Base-by-base conservation (phyloP, 2,329 filamentous ascomycete genomes). In the Tolypocladium endophyticum region DNA sequence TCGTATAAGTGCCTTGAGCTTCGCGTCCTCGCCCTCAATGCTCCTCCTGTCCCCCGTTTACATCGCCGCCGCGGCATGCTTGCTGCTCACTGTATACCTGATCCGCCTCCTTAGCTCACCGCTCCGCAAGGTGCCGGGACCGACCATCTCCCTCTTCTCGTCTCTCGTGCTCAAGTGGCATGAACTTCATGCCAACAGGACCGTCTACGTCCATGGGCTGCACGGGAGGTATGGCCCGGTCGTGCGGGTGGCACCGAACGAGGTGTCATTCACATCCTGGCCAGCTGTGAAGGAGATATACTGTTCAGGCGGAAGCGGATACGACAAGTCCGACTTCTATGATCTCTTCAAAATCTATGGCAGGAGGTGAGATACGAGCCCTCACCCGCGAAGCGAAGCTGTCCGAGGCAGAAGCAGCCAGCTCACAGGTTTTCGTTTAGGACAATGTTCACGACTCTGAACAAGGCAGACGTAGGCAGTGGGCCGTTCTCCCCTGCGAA, bases 241-340 rank as follows among this genome's bases (percentile, higher is more conserved):
- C 0, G 81, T 87, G 23, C 78, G 84, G 5, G 67, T 87, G 36
- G 78, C 77, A 0, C 84, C 84, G 0, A 78, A 79, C 61, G 84
- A 87, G 70, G 79, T 84, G 4, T 81, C 81, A 0, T 86, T 87
- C 62, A 78, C 81, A 0, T 84, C 81, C 2, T 70, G 75, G 11
- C 73, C 77, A 11, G 84, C 81, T 0, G 71, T 86, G 58, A 86
- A 83, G 67, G 81, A 86, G 71, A 87, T 87, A 54, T 88, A 87
- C 69, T 78, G 79, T 63, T 81, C 81, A 0, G 79, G 80, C 0
- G 84, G 84, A 4, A 86, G 82, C 66, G 84, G 84, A 30, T 87
- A 83, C 67, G 82, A 87, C 67, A 87, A 87, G 73, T 85, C 83
- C 0, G 80, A 83, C 60, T 87, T 87, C 64, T 87, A 87, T 65